Conservation (phyloP, 228 moss, liverwort and hornwort genomes). For the Sphagnum magellanicum region DNA sequence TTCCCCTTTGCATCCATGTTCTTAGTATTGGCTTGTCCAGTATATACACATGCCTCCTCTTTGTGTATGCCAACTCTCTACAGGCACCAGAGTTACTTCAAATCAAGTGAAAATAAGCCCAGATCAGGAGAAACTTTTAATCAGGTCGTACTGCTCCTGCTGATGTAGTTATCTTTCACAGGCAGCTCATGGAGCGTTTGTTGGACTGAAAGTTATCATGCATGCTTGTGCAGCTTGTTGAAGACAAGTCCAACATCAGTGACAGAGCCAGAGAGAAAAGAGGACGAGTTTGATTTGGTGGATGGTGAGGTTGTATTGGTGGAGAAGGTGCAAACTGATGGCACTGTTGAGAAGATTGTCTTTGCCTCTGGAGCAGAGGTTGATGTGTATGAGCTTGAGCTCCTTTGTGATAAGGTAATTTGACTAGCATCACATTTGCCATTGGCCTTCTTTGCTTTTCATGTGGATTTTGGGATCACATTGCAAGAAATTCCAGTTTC, state of each 20-base stretch:
- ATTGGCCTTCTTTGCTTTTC: background rate
- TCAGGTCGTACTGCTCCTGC: too few relatives aligned
- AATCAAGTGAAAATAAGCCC: too few relatives aligned
- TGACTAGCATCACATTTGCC: background rate
- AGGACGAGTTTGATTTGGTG: conserved; percentile 57
- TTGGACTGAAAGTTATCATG: background rate
- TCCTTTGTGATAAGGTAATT: conserved; percentile 84
- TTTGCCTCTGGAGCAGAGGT: conserved; percentile 89
- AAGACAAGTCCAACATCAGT: conserved; percentile 58
- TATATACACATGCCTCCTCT: background rate
- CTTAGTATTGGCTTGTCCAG: background rate
- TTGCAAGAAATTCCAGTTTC: background rate
- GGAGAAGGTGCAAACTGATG: conserved; percentile 82
- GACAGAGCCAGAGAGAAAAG: conserved; percentile 43
- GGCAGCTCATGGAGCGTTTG: background rate
- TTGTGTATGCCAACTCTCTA: too few relatives aligned
- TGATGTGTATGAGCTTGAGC: conserved; percentile 94
- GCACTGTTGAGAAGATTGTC: conserved; percentile 80
- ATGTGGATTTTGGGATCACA: background rate
- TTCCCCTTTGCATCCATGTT: background rate
- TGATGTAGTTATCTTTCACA: too few relatives aligned
- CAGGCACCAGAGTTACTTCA: too few relatives aligned
- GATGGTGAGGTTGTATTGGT: conserved; percentile 84
- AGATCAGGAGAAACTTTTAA: too few relatives aligned
- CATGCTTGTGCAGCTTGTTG: conserved; percentile 47